phyloP scores from a whole-genome alignment of 2,329 filamentous ascomycete genomes.

The Colletotrichum tofieldiae region DNA sequence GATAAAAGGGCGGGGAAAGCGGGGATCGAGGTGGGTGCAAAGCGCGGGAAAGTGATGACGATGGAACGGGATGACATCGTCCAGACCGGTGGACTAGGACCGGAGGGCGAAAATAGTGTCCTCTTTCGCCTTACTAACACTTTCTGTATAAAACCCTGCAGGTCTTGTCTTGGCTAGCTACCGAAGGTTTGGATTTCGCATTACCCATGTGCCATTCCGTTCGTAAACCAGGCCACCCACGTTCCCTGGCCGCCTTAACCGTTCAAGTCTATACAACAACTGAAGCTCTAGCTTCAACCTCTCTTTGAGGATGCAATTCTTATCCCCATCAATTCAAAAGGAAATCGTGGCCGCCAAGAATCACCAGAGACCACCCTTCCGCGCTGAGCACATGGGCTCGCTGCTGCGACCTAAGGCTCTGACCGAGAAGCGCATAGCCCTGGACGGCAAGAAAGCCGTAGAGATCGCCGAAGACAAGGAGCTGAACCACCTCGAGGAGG shows the following conservation, averaged over 20 bases:
- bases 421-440: constrained; percentile 50
- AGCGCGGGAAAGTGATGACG: constrained; percentile 20
- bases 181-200: neutral
- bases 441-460: constrained; percentile 48
- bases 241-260: neutral
- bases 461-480: constrained; percentile 61
- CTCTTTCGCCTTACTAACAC: neutral
- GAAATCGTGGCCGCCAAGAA: constrained; percentile 36
- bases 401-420: constrained; percentile 74
- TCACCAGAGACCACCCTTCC: constrained; percentile 68
- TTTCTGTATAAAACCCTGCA: neutral
- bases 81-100: constrained; percentile 7
- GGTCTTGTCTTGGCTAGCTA: neutral
- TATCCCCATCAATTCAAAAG: neutral
- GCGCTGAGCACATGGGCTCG: constrained; percentile 83
- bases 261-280: constrained; percentile 2
- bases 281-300: too few species aligned
- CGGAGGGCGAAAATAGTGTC: neutral
- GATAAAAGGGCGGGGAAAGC: constrained; percentile 53
- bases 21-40: constrained; percentile 35
- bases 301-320: constrained; percentile 12
- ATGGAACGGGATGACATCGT: constrained; percentile 38
- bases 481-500: constrained; percentile 75
- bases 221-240: constrained; percentile 5
- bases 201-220: constrained; percentile 10